A percentile compares a stretch with the other conserved stretches of the same genome.
Conservation (phyloP, 805 yeast species). For the Torulaspora quercuum region DNA sequence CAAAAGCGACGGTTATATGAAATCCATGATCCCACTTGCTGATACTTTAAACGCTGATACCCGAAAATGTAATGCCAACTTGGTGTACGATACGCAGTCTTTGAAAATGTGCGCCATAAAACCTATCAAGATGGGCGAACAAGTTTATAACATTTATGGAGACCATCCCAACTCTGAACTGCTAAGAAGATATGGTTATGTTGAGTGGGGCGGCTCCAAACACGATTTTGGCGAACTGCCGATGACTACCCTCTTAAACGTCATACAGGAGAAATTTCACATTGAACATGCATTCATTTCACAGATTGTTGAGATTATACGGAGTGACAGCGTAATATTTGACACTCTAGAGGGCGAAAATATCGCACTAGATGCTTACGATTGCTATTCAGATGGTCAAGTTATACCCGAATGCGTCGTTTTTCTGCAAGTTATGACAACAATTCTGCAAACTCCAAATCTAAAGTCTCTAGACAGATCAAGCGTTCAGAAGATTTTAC, state of each 20-base stretch:
- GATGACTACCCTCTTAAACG: constrained; percentile 34
- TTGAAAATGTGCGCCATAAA: constrained; percentile 71
- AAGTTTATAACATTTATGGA: constrained; percentile 84
- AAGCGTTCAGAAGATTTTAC: constrained; percentile 36
- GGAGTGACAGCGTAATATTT: constrained; percentile 32
- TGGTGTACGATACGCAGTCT: constrained; percentile 46
- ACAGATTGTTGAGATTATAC: constrained; percentile 34
- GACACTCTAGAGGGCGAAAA: constrained; percentile 39
- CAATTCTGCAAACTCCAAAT: constrained; percentile 34
- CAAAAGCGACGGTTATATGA: constrained; percentile 44
- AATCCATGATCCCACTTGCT: constrained; percentile 91
- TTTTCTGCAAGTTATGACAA: constrained; percentile 48
- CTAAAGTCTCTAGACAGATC: constrained; percentile 17
- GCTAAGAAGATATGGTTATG: constrained; percentile 86
- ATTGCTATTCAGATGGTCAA: constrained; percentile 56
- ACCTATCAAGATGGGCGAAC: constrained; percentile 60
- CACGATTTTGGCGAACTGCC: constrained; percentile 80
- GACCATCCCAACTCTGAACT: constrained; percentile 90
- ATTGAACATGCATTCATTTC: constrained; percentile 35
- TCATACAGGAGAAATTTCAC: constrained; percentile 33
- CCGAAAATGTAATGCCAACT: constrained; percentile 65
- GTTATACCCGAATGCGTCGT: constrained; percentile 56
- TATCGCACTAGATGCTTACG: constrained; percentile 56
- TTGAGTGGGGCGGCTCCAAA: constrained; percentile 66
- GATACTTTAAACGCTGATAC: constrained; percentile 89